Base-by-base conservation (phyloP, 148 eudicot genomes). In the Nepenthes gracilis region DNA sequence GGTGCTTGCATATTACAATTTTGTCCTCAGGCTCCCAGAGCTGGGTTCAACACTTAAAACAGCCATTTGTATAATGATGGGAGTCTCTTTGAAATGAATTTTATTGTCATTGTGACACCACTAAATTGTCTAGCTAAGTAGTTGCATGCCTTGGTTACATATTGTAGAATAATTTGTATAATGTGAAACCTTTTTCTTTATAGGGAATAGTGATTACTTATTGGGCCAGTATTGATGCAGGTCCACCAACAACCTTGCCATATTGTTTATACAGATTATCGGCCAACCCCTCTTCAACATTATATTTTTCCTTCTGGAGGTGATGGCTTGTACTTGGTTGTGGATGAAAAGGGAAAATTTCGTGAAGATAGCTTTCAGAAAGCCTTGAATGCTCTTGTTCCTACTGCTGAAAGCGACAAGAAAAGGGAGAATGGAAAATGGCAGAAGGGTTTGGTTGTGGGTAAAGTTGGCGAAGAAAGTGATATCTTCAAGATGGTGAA, bases 171-270 rank as follows among this genome's bases (percentile, higher is more conserved):
- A 40, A 40, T 8, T 49, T 49, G 4, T 49, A 0, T n/a, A 2
- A 49, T 49, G 0, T 49, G 53, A n/a, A 49, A 49, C 53, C 15
- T 11, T n/a, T 12, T 5, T 60, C 9, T 9, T 35, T 13, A 52
- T 49, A 38, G n/a, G 34, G 40, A 38, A 32, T 36, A 37, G 8
- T 50, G 49, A 54, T 35, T 60, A 59, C 70, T 74, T 32, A 62
- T 43, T 58, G 34, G 49, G 49, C 6, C 55, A 59, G 35, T 61
- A 51, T 48, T 69, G 40, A 23, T 82, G 78, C 96, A 93, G 98
- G 99, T 93, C 56, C 99, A 93, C 71, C 89, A 80, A 74, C 99
- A 93, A 77, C 99, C 99, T 43, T 93, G 99, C 70, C 99, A 93
- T 78, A 93, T 93, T 68, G 99, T 93, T 52, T 93, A 89, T 67